These are phyloP conservation scores for Mitragyna speciosa DNA, from an alignment of 257 asterid genomes.

Conservation along the genomic window DNA sequence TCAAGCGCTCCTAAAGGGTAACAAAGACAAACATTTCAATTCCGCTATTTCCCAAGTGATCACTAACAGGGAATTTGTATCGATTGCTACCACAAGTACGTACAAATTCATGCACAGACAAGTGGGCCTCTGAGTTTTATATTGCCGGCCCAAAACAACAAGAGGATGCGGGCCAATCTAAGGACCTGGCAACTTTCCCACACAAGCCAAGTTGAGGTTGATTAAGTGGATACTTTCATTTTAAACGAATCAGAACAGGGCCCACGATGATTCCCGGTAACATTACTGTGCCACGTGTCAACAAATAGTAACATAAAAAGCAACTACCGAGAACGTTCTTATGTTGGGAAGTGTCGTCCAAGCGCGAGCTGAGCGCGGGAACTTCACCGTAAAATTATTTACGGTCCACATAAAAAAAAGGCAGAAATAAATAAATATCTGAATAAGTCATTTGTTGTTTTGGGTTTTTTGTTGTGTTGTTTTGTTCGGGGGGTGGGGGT, in stretches of 20 bases:
- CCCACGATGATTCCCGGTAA: neutral
- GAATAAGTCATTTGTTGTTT: neutral
- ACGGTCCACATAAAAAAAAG: neutral
- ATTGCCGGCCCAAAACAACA: neutral
- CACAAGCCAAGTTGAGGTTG: too few relatives aligned
- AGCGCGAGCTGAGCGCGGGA: constrained; percentile 18
- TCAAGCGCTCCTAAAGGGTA: too few relatives aligned
- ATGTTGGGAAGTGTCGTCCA: neutral
- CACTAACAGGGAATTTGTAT: neutral
- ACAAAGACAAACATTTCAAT: neutral
- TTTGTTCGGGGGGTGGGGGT: too few relatives aligned
- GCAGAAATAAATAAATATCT: neutral
- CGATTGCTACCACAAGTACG: neutral
- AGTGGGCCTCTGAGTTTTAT: neutral
- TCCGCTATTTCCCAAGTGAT: neutral
- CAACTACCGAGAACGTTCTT: neutral
- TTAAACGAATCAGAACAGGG: neutral
- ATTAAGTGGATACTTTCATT: neutral
- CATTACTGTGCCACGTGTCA: neutral
- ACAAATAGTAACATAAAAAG: neutral
- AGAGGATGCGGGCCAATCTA: neutral
- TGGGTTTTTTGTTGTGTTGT: too few relatives aligned
- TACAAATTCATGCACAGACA: neutral
- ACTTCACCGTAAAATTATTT: neutral
- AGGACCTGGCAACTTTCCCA: neutral